Evolutionary conservation across 805 yeast species (phyloP).

Genomic region (Spathaspora sp.): DNA sequence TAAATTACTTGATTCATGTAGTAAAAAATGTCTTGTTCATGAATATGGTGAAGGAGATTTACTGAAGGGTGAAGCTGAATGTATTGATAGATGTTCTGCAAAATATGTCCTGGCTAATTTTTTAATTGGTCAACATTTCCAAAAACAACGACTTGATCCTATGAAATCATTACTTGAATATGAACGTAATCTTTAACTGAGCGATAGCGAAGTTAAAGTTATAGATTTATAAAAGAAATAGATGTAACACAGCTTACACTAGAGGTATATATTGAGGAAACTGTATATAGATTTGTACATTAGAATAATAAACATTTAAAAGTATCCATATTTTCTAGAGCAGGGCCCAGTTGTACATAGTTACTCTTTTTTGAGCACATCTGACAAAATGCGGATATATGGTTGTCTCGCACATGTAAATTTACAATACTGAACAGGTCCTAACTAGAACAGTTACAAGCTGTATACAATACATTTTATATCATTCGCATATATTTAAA

Average conservation of each 20-base stretch:
- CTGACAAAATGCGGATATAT: too few species aligned
- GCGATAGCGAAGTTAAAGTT: too few species aligned
- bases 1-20: constrained; percentile 60
- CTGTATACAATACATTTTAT: too few species aligned
- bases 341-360: too few species aligned
- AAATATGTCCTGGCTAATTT: constrained; percentile 77
- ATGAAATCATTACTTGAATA: constrained; percentile 41
- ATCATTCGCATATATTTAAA: background rate
- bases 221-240: too few species aligned
- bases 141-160: constrained; percentile 41
- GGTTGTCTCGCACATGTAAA: too few species aligned
- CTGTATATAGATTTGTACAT: background rate
- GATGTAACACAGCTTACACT: too few species aligned
- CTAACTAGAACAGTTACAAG: too few species aligned
- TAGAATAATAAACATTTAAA: background rate
- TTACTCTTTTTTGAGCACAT: too few species aligned
- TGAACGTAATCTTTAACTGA: constrained; percentile 9
- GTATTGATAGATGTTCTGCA: constrained; percentile 82
- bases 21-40: constrained; percentile 75
- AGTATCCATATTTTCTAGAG: too few species aligned
- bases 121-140: constrained; percentile 53
- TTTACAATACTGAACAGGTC: too few species aligned
- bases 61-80: constrained; percentile 77
- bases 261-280: constrained; percentile 9
- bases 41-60: constrained; percentile 83